Evolutionary conservation across 441 rosid genomes (phyloP).

Genomic region (Codiaeum variegatum): DNA sequence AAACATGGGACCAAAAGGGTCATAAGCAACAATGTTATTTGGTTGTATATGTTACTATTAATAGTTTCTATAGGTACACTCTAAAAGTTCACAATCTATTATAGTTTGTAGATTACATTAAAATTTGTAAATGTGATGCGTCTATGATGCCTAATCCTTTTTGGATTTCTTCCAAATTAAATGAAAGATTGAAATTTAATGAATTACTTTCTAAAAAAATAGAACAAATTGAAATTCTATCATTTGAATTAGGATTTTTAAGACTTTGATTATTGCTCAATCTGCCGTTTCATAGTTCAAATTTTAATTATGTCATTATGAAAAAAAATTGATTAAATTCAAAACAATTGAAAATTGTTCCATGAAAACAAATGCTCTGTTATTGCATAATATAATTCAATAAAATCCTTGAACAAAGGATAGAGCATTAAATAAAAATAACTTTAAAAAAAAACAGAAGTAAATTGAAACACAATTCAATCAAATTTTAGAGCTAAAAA

Average conservation of each 20-base stretch:
- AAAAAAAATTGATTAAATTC: background rate
- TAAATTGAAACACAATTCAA: too few species aligned
- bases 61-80: too few species aligned
- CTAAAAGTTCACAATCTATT: too few species aligned
- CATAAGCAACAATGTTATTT: background rate
- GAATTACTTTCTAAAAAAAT: background rate
- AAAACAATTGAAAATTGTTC: too few species aligned
- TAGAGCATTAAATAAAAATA: too few species aligned
- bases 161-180: background rate
- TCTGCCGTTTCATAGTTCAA: background rate
- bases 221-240: background rate
- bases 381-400: too few species aligned
- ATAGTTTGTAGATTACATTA: background rate
- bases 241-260: background rate
- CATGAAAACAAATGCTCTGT: too few species aligned
- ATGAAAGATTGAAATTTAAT: background rate
- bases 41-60: too few species aligned
- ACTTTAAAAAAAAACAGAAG: too few species aligned
- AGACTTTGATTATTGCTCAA: background rate
- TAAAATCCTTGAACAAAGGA: too few species aligned
- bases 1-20: too few species aligned
- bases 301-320: background rate
- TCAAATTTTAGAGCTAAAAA: background rate
- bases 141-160: background rate
- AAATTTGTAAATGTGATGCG: background rate